Evolutionary conservation across 768 basidiomycete genomes (phyloP).

Genomic region (Phlebiopsis gigantea): DNA sequence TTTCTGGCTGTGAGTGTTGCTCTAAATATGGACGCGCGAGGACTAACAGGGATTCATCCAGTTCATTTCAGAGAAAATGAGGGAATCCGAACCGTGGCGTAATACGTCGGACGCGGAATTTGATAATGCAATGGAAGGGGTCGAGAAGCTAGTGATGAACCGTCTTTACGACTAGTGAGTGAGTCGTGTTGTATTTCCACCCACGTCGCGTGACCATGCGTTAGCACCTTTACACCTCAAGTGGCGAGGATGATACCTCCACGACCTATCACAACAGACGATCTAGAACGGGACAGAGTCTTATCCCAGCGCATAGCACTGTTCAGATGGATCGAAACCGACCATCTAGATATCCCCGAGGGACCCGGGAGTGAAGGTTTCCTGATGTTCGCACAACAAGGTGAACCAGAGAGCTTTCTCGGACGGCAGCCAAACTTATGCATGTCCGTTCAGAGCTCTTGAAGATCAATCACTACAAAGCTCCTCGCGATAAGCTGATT

Average conservation of each 20-base stretch:
- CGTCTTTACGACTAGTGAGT: slow-evolving; percentile 90
- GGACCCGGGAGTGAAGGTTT: slow-evolving; percentile 75
- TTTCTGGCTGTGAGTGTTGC: slow-evolving; percentile 67
- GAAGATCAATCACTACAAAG: slow-evolving; percentile 99
- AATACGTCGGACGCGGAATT: slow-evolving; percentile 77
- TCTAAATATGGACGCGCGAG: too few species aligned
- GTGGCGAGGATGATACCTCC: slow-evolving; percentile 59
- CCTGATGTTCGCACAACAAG: slow-evolving; percentile 85
- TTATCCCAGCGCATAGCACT: slow-evolving; percentile 84
- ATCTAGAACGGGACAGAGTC: slow-evolving; percentile 93
- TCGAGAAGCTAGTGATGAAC: slow-evolving; percentile 99
- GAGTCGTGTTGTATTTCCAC: neutral
- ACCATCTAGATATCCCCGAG: slow-evolving; percentile 86
- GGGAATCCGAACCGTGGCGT: slow-evolving; percentile 78
- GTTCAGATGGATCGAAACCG: slow-evolving; percentile 86
- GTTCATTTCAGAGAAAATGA: slow-evolving; percentile 92
- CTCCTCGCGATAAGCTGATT: slow-evolving; percentile 95
- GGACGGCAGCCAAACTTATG: neutral
- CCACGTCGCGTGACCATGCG: slow-evolving; percentile 11
- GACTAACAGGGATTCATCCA: slow-evolving; percentile 25
- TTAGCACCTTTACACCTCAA: slow-evolving; percentile 90
- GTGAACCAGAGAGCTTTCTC: slow-evolving; percentile 35
- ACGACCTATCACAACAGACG: slow-evolving; percentile 84
- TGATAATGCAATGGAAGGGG: slow-evolving; percentile 95
- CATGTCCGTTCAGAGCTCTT: slow-evolving; percentile 59